phyloP scores from a whole-genome alignment of 2,329 filamentous ascomycete genomes.

The Periconia sp. region DNA sequence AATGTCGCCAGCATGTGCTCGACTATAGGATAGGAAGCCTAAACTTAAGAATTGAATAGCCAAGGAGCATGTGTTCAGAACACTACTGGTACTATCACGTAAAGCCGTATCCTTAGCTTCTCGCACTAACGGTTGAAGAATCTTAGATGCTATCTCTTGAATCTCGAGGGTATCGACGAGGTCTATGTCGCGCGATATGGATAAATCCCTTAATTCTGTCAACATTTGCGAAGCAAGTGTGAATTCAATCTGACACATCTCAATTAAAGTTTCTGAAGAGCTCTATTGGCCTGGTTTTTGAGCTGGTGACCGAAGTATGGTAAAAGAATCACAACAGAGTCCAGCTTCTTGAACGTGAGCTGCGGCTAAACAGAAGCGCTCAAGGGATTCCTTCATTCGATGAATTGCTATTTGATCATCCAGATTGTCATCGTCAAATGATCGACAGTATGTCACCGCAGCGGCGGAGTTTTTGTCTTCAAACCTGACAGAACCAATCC shows the following conservation, averaged over 20 bases:
- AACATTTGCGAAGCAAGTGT: too few relatives aligned
- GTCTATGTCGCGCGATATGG: too few relatives aligned
- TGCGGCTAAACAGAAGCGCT: neutral
- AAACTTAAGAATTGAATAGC: slow-evolving; percentile 2
- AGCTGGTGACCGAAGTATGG: neutral
- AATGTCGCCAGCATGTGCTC: neutral
- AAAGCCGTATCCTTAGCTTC: too few relatives aligned
- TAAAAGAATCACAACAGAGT: neutral
- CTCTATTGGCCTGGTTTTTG: neutral
- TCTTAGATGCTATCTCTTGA: too few relatives aligned
- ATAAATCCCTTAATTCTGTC: too few relatives aligned
- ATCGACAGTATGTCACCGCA: neutral
- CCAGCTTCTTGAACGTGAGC: neutral
- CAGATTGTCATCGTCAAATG: neutral
- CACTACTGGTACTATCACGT: too few relatives aligned
- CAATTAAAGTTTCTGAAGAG: neutral
- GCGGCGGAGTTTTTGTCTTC: neutral
- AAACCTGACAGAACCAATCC: slow-evolving; percentile 1
- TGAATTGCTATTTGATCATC: neutral
- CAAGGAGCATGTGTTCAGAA: neutral
- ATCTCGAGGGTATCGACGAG: too few relatives aligned
- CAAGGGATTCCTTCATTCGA: neutral
- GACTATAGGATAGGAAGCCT: slow-evolving; percentile 6
- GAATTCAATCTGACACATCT: too few relatives aligned
- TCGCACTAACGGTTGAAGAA: too few relatives aligned